Conservation (phyloP, 192 early-diverging fungal genomes). For the Coemansia sp. region DNA sequence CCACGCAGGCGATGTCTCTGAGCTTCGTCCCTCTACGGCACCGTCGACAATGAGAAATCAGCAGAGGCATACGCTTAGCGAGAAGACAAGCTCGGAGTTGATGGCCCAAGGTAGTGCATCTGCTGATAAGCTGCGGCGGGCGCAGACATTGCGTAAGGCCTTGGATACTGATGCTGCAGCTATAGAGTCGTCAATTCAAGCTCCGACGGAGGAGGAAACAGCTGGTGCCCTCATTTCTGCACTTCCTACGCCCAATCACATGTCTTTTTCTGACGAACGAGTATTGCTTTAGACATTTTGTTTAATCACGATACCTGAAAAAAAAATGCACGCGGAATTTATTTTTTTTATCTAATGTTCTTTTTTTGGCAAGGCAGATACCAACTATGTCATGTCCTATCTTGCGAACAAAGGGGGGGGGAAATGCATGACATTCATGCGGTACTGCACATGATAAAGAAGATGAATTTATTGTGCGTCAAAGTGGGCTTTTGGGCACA, state of each 20-base stretch:
- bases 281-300: slow-evolving; percentile 31
- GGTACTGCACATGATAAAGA: neutral
- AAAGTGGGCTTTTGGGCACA: neutral
- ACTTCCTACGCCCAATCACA: slow-evolving; percentile 37
- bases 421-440: neutral
- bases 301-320: no score
- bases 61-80: slow-evolving; percentile 32
- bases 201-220: slow-evolving; percentile 12
- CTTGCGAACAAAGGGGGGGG: neutral
- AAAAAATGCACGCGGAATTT: neutral
- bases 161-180: slow-evolving; percentile 41
- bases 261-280: slow-evolving; percentile 13
- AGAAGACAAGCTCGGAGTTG: slow-evolving; percentile 1
- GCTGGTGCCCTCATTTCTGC: slow-evolving; percentile 40
- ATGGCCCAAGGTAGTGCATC: slow-evolving; percentile 6
- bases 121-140: slow-evolving; percentile 20
- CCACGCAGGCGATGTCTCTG: neutral
- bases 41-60: slow-evolving; percentile 20
- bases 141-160: slow-evolving; percentile 45
- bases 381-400: neutral
- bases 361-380: neutral
- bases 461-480: slow-evolving; percentile 3
- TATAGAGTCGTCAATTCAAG: slow-evolving; percentile 37
- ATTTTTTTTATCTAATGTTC: neutral
- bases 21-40: slow-evolving; percentile 39